Conservation (phyloP, 1,284 basidiomycete genomes). For the Leccinum angustisporum region DNA sequence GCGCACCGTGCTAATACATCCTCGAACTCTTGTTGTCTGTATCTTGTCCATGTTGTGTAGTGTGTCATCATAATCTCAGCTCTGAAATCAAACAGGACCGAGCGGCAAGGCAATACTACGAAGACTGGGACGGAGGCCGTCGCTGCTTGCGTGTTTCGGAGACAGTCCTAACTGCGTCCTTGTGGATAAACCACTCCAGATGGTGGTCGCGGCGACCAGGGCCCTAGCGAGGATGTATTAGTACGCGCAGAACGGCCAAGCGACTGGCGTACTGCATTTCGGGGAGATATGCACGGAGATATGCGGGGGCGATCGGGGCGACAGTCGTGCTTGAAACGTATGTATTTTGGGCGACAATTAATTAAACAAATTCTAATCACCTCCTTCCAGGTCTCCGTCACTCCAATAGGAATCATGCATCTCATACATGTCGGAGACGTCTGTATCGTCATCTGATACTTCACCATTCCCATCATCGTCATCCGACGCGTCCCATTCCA, state of each 20-base stretch:
- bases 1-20: background rate
- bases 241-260: background rate
- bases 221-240: conserved; percentile 49
- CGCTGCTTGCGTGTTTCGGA: conserved; percentile 37
- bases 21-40: conserved; percentile 14
- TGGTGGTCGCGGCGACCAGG: conserved; percentile 85
- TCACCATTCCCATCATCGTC: too few species aligned
- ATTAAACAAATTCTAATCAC: too few species aligned
- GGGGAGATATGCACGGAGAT: conserved; percentile 55
- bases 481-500: too few species aligned
- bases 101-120: conserved; percentile 11
- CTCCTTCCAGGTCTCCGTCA: too few species aligned
- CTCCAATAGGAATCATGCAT: too few species aligned
- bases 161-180: conserved; percentile 64
- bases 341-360: too few species aligned
- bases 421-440: too few species aligned
- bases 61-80: conserved; percentile 22
- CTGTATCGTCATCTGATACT: too few species aligned
- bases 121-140: conserved; percentile 19
- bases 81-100: background rate
- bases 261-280: conserved; percentile 56
- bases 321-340: conserved; percentile 60
- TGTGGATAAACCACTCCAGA: conserved; percentile 87
- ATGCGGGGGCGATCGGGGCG: conserved; percentile 73
- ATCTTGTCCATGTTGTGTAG: conserved; percentile 21